Evolutionary conservation across 148 eudicot genomes (phyloP), one percentile per base, ranked within the genome.

Genomic region (Diospyros kaki): DNA sequence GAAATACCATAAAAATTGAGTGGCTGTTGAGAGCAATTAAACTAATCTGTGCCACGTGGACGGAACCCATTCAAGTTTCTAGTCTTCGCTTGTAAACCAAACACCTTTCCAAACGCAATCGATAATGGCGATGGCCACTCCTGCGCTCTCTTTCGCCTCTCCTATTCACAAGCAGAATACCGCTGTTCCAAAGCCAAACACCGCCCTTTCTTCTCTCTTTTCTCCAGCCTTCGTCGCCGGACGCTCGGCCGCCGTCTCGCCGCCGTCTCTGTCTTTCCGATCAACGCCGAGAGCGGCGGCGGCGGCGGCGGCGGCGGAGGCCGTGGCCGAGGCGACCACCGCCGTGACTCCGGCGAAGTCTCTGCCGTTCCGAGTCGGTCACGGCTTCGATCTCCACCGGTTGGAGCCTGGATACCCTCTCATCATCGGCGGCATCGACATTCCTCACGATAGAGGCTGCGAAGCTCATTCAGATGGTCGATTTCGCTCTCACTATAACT

Each of bases 391-490:
- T 63, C 88, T 95, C 42, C 99, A 92, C 75, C 79, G 99, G 44
- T 77, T 95, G 61, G 99, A 95, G 78, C 97, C 94, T 55, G 97
- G 97, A 0, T 95, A 95, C 69, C 97, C 98, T 15, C 89, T 95
- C 81, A 92, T 95, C 77, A 87, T 95, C 68, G 98, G 97, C 13
- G 98, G 98, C 17, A 83, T 94, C 60, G 55, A 84, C 73, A 89
- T 94, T 71, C 98, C 98, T 61, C 95, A 90, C 73, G 97, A 92
- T 41, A 85, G 86, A 79, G 98, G 98, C 28, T 94, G 98, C 74
- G 98, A 94, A 65, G 98, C 98, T 88, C 98, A 94, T 75, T 94
- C 98, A 72, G 98, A 94, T 81, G 98, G 98, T 94, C 3, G 80
- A 40, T 42, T 18, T 68, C 42, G 39, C 38, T 73, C 51, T 6